Conservation (phyloP, 441 rosid species). For the Pelargonium fulgidum region DNA sequence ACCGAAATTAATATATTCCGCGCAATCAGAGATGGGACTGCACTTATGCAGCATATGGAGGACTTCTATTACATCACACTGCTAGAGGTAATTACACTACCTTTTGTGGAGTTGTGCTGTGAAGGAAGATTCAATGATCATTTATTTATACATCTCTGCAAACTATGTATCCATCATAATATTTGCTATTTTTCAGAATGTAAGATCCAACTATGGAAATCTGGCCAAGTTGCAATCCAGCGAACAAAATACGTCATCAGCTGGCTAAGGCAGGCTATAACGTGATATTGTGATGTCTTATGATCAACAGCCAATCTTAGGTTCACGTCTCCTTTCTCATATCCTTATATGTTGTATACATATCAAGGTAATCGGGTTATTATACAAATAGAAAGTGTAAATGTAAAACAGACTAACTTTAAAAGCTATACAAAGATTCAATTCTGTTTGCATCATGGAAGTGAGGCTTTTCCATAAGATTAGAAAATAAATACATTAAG, state of each 20-base stretch:
- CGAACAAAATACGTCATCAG: conserved; percentile 19
- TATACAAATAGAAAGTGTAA: neutral
- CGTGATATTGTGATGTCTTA: neutral
- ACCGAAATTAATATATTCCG: conserved; percentile 85
- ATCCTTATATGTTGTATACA: neutral
- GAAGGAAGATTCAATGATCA: neutral
- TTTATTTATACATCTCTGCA: neutral
- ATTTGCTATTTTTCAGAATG: conserved; percentile 40
- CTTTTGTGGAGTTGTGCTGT: neutral
- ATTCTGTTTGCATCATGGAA: neutral
- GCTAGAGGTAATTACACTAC: conserved; percentile 60
- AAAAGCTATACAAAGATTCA: neutral
- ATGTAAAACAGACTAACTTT: neutral
- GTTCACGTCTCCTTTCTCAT: neutral
- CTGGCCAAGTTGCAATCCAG: conserved; percentile 26
- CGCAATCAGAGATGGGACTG: conserved; percentile 87
- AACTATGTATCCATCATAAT: neutral
- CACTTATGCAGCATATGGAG: conserved; percentile 97
- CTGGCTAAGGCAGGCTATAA: conserved; percentile 7
- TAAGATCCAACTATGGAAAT: conserved; percentile 48
- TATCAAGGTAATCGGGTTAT: neutral
- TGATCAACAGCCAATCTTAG: neutral
- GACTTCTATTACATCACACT: conserved; percentile 88
- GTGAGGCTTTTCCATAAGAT: neutral
- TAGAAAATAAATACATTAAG: neutral